Evolutionary conservation across 1,139 yeast species (phyloP), one percentile per base, ranked within the genome.

Genomic region (Pichia terricola): DNA sequence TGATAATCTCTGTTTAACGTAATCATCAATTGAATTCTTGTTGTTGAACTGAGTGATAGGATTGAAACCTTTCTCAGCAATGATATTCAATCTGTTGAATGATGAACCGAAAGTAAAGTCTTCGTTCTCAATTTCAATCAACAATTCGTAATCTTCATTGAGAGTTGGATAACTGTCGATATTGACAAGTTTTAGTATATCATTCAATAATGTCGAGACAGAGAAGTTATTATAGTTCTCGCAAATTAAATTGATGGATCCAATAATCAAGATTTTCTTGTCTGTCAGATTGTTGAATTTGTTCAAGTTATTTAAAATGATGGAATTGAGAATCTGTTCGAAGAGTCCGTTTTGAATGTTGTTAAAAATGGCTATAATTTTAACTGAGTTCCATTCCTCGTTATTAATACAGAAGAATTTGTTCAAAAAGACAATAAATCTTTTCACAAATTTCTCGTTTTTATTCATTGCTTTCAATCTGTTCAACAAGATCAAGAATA

Each of bases 91-190:
- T 57, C 75, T 80, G 40, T 94, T 84, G 62, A 77, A 91, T 42
- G 80, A 78, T 0, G 96, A 81, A 2, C 97, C 97, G 64, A 88
- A 91, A 1, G 94, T 70, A 28, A 75, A 61, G 37, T 80, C 79
- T 39, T 80, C 86, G 39, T 73, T 62, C 49, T 81, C 88, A 36
- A 77, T 60, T 44, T 79, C 86, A 44, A 73, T 73, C 38, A 69
- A 52, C 16, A 62, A 41, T 35, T 60, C 63, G 16, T 45, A 43
- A 38, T 53, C 56, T 31, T 61, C 63, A 35, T 64, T 57, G n/a
- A 54, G 47, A 5, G 53, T 50, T 41, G 60, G 59, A 40, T 60
- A 62, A 11, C 65, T 59, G 39, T 62, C 72, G 36, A 74, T 67
- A 4, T 67, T 59, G 4, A 60, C 47, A 31, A 83, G 65, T 45